A percentile compares a stretch with the other conserved stretches of the same genome.
These are phyloP conservation scores for Apiospora phragmitis DNA, from an alignment of 2,329 filamentous ascomycete species.

Conservation along the genomic window DNA sequence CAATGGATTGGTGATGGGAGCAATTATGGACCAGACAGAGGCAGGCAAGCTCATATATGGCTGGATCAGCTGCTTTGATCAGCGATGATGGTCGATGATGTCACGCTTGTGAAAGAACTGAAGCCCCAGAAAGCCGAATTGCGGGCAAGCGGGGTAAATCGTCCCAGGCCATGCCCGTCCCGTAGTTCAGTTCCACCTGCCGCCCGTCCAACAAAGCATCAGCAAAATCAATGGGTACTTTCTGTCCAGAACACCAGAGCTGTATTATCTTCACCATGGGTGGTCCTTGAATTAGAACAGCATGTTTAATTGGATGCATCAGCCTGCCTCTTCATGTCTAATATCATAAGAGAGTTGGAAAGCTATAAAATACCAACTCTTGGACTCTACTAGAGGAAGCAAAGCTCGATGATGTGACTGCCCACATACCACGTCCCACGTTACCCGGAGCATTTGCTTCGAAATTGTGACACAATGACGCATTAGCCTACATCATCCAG, in stretches of 20 bases:
- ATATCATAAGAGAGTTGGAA: neutral
- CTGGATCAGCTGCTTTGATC: neutral
- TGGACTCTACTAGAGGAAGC: neutral
- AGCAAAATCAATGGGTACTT: neutral
- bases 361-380: neutral
- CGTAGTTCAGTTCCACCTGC: neutral
- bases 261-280: neutral
- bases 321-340: neutral
- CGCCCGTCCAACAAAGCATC: neutral
- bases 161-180: neutral
- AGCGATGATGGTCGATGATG: neutral
- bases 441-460: slow-evolving; percentile 6
- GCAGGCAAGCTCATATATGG: neutral
- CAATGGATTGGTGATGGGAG: neutral
- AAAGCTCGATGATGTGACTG: neutral
- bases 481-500: neutral
- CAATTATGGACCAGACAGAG: neutral
- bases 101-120: neutral
- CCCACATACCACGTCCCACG: neutral
- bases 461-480: slow-evolving; percentile 5
- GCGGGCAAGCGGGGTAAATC: neutral
- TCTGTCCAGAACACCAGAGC: neutral
- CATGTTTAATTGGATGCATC: neutral
- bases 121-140: neutral
- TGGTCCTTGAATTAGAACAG: neutral